Conservation (phyloP, 2,329 filamentous ascomycete genomes). For the Alternaria gansuensis region DNA sequence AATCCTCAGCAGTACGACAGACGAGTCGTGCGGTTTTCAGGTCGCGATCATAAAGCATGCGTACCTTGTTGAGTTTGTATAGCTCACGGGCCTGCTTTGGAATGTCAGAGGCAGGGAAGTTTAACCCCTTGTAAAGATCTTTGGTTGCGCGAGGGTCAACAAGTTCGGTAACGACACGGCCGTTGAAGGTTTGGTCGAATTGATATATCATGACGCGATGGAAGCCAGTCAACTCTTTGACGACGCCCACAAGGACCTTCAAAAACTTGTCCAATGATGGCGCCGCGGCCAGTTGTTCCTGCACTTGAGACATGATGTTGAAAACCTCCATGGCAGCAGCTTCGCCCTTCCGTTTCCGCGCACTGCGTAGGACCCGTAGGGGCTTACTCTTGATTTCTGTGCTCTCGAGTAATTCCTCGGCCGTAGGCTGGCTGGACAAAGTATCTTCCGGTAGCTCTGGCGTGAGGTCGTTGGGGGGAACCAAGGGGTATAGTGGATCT, state of each 20-base stretch:
- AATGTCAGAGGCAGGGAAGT: conserved; percentile 89
- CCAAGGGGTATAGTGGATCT: conserved; percentile 72
- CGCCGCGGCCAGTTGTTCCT: conserved; percentile 82
- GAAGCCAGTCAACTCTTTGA: conserved; percentile 90
- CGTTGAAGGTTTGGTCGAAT: conserved; percentile 84
- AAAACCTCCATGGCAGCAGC: conserved; percentile 89
- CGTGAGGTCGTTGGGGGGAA: conserved; percentile 65
- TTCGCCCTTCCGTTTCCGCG: conserved; percentile 77
- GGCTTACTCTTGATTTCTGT: conserved; percentile 79
- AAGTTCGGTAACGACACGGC: conserved; percentile 85
- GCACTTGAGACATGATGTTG: conserved; percentile 90
- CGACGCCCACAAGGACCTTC: conserved; percentile 82
- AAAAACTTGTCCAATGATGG: conserved; percentile 75
- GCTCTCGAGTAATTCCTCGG: conserved; percentile 77
- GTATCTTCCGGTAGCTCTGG: conserved; percentile 77
- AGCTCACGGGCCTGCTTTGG: conserved; percentile 86
- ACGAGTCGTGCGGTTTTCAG: conserved; percentile 81
- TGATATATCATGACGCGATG: conserved; percentile 94
- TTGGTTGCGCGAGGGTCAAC: conserved; percentile 81
- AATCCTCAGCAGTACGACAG: conserved; percentile 76
- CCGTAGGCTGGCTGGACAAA: conserved; percentile 73
- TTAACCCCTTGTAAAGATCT: conserved; percentile 85
- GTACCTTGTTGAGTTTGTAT: conserved; percentile 89
- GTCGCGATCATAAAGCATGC: conserved; percentile 85
- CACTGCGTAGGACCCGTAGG: conserved; percentile 77